phyloP scores from a whole-genome alignment of 2,329 filamentous ascomycete genomes.

The Microcyclosporella mali region DNA sequence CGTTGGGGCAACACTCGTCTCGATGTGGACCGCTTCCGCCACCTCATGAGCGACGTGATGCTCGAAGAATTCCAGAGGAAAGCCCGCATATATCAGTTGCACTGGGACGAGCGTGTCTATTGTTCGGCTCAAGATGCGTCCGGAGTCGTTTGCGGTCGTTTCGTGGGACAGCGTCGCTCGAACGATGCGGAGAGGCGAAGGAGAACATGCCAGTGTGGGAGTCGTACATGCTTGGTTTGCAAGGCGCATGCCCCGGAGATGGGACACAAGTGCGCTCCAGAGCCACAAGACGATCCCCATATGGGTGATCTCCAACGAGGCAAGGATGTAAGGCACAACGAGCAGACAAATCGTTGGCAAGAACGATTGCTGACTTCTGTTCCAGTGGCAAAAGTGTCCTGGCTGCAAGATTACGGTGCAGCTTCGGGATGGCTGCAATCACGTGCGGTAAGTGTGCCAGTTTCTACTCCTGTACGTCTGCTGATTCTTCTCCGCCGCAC shows the following conservation, averaged over 20 bases:
- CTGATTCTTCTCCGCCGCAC: too few relatives aligned
- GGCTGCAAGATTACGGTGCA: constrained; percentile 11
- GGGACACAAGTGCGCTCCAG: constrained; percentile 9
- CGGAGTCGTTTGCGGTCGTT: neutral
- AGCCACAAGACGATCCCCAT: constrained; percentile 2
- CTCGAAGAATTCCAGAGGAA: constrained; percentile 7
- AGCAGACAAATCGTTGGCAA: too few relatives aligned
- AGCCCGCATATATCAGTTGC: constrained; percentile 6
- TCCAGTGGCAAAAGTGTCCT: constrained; percentile 18
- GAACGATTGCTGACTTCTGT: too few relatives aligned
- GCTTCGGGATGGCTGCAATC: constrained; percentile 17
- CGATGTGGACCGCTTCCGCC: constrained; percentile 1
- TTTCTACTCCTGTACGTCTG: constrained; percentile 13
- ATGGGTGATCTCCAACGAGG: constrained; percentile 10
- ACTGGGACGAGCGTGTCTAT: constrained; percentile 4
- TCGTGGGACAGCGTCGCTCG: neutral
- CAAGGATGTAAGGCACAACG: too few relatives aligned
- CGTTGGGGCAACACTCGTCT: constrained; percentile 10
- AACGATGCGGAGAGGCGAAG: too few relatives aligned
- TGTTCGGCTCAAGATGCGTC: neutral
- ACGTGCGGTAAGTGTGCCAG: constrained; percentile 19
- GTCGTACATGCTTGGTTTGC: constrained; percentile 1
- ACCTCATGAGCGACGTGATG: constrained; percentile 4
- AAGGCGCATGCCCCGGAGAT: neutral
- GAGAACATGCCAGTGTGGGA: too few relatives aligned